A percentile compares a stretch with the other conserved stretches of the same genome.
These are phyloP conservation scores for Pelargonium myrrhifolium DNA, from an alignment of 441 rosid genomes.

Conservation along the genomic window DNA sequence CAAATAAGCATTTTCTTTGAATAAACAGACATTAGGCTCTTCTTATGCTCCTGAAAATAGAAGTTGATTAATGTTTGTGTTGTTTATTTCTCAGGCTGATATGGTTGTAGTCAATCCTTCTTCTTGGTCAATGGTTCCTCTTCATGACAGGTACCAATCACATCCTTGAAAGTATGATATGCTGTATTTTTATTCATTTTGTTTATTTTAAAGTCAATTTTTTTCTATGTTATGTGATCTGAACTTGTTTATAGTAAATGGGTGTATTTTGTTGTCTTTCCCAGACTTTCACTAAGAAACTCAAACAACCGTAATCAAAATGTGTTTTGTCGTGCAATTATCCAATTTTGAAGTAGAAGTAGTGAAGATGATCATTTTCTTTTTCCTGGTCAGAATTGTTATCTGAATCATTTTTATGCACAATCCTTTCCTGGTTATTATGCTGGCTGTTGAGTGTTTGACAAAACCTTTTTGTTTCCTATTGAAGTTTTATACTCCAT, in stretches of 20 bases:
- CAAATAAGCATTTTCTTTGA: too few species aligned
- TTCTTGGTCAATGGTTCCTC: conserved; percentile 59
- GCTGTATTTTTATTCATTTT: neutral
- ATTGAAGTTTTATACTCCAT: neutral
- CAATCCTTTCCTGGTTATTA: neutral
- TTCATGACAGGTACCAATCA: conserved; percentile 50
- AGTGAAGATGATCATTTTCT: neutral
- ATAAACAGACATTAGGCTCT: neutral
- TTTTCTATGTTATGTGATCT: neutral
- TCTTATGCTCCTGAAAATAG: conserved; percentile 10
- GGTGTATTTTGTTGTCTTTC: neutral
- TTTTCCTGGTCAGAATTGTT: neutral
- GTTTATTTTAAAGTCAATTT: neutral
- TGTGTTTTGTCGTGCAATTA: neutral
- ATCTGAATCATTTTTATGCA: neutral
- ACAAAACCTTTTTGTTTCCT: neutral
- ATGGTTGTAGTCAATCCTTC: conserved; percentile 48
- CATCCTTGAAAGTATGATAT: conserved; percentile 5
- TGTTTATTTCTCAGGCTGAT: conserved; percentile 47
- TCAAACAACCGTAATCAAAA: neutral
- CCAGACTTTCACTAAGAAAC: neutral
- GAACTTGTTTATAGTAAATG: neutral
- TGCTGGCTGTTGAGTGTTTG: neutral
- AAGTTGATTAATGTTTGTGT: conserved; percentile 12
- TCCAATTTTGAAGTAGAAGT: neutral